Conservation (phyloP, 2,329 filamentous ascomycete genomes). For the Neonectria coccinea region DNA sequence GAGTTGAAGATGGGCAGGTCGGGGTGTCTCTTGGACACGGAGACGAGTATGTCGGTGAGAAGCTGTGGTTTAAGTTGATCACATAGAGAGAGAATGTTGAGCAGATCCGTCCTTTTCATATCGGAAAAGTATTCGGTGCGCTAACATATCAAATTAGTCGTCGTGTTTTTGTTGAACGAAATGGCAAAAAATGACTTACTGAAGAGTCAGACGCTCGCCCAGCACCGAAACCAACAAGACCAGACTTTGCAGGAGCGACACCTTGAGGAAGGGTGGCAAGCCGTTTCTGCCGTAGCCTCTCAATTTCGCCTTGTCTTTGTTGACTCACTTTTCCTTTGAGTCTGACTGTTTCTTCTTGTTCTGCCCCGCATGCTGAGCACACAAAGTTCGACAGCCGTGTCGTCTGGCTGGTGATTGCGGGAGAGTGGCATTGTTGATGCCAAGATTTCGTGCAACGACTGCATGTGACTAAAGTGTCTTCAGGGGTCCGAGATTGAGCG, state of each 20-base stretch:
- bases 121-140: constrained; percentile 54
- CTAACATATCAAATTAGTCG: constrained; percentile 39
- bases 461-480: constrained; percentile 35
- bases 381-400: constrained; percentile 19
- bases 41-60: constrained; percentile 56
- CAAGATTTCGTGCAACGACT: constrained; percentile 38
- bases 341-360: constrained; percentile 22
- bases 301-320: constrained; percentile 45
- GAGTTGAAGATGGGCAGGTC: constrained; percentile 57
- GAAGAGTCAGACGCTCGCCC: constrained; percentile 50
- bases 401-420: constrained; percentile 18
- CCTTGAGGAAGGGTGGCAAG: constrained; percentile 50
- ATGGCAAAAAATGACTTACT: constrained; percentile 45
- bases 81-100: constrained; percentile 56
- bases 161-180: not conserved
- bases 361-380: constrained; percentile 37
- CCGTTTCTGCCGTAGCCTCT: constrained; percentile 47
- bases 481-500: constrained; percentile 8
- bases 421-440: constrained; percentile 43
- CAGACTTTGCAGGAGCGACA: constrained; percentile 50
- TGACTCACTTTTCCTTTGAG: constrained; percentile 32
- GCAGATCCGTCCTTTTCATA: constrained; percentile 53
- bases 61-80: constrained; percentile 57
- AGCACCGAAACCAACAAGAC: constrained; percentile 54
- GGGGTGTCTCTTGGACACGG: constrained; percentile 57